Base-by-base conservation (phyloP, 169 alveolate genomes). In the Neospora caninum region DNA sequence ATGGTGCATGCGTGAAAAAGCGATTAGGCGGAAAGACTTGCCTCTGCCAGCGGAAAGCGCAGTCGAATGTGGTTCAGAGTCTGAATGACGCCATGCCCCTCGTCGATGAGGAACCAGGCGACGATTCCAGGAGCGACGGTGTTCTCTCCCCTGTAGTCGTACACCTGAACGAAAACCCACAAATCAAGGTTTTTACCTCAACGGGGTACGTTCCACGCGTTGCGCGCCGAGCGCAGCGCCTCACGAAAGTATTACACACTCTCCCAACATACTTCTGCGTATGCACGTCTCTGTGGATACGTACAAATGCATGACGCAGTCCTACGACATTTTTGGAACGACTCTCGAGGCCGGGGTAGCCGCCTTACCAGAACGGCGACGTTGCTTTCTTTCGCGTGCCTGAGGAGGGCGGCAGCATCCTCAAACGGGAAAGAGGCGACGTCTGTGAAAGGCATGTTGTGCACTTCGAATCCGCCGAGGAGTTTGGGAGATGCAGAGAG, bases 21-120 rank as follows among this genome's bases (percentile, higher is more conserved):
- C 16, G 70, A 58, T 25, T 16, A 58, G 25, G 25, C 16, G 70
- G 70, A 69, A 2, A 36, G 84, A 73, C 45, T 0, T n/a, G n/a
- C 84, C 84, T 73, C 84, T 6, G n/a, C 84, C 25, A 31, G 39
- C 1, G 84, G 84, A 18, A 73, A 43, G 16, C 42, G 39, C 42
- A 73, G 84, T 0, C 84, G 84, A 18, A 73, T 31, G 43, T 73
- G 84, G 27, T 31, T 73, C 7, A 73, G 84, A 4, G 84, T 73
- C 42, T 73, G 84, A n/a, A 73, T 73, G 25, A 73, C 84, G 4
- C 84, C 84, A 16, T 73, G 84, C 18, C 84, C 84, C 7, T 31
- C 84, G 84, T 73, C 84, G 25, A 73, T 36, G 43, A 73, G 84
- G 84, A 73, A 73, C 84, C 84, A 73, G 43, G 49, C 84, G 84